A percentile compares a stretch with the other conserved stretches of the same genome.
These are phyloP conservation scores for Lachnellula cervina DNA, from an alignment of 2,329 filamentous ascomycete genomes.

Conservation along the genomic window DNA sequence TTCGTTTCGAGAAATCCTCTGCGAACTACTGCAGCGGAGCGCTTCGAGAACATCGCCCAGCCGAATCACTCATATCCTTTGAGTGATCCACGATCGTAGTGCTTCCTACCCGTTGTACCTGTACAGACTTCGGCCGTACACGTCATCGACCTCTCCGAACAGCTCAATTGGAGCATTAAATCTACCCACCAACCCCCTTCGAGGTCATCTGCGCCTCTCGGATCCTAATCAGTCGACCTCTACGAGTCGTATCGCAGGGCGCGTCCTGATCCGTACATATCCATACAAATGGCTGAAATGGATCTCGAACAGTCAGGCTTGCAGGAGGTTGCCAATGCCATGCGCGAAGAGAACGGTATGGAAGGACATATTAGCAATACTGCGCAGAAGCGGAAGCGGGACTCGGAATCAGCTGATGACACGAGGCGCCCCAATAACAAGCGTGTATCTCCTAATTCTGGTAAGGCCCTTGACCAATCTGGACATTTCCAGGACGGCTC, in stretches of 20 bases:
- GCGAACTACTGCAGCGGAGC: conserved; percentile 31
- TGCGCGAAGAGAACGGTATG: conserved; percentile 29
- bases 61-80: conserved; percentile 20
- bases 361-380: conserved; percentile 13
- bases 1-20: conserved; percentile 27
- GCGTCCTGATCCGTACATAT: conserved; percentile 20
- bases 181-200: conserved; percentile 27
- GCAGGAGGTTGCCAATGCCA: conserved; percentile 34
- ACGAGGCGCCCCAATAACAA: conserved; percentile 30
- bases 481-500: conserved; percentile 22
- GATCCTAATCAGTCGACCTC: conserved; percentile 12
- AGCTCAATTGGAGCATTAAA: conserved; percentile 27
- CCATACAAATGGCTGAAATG: conserved; percentile 29
- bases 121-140: conserved; percentile 31
- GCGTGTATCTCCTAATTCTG: conserved; percentile 31
- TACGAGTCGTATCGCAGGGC: conserved; percentile 29
- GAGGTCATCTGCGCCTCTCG: conserved; percentile 31
- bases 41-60: conserved; percentile 27
- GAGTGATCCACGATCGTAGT: conserved; percentile 21
- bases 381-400: conserved; percentile 33
- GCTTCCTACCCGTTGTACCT: conserved; percentile 25
- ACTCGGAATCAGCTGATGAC: conserved; percentile 33
- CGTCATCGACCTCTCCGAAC: conserved; percentile 28
- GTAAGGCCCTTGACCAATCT: conserved; percentile 23
- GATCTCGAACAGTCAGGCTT: conserved; percentile 33